Base-by-base conservation (phyloP, 129 eudicot species). In the Escallonia herrerae region DNA sequence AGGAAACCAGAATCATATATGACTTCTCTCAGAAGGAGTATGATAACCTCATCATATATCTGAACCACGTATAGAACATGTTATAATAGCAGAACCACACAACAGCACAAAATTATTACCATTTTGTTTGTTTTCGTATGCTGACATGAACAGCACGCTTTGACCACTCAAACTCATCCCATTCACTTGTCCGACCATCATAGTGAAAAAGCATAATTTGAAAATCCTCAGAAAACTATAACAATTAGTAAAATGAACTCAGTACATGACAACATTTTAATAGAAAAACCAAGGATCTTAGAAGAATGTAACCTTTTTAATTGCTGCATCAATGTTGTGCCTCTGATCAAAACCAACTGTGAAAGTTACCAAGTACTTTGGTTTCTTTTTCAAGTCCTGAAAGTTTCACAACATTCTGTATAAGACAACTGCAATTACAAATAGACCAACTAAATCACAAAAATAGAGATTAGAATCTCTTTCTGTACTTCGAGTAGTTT, bases 321-420 rank as follows among this genome's bases (percentile, higher is more conserved):
- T 86, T 40, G 95, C 91, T 69, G 76, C 74, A 56, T 94, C 77
- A 63, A 94, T 94, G 67, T 89, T 94, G 63, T 89, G 69, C 77
- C 77, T 86, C 81, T 89, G 97, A 68, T 80, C 90, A 77, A 78
- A 89, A 54, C 99, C 99, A 45, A 94, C 99, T 43, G 99, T 94
- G 73, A 94, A 94, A 15, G 99, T 86, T 64, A 94, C 94, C 73
- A 94, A 77, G 84, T 94, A 94, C 77, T 89, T 94, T 37, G 97
- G 97, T 77, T 89, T 94, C 79, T 63, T 84, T 77, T 83, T 86
- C 72, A 94, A 74, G 76, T 94, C 99, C 99, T 94, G 91, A 71
- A 84, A 86, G 49, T 61, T 67, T 40, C 64, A 67, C 5, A 59
- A 67, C 40, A 56, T 5, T 55, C 44, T 6, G 43, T 76, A 40